These are phyloP conservation scores for Microcyclosporella mali DNA, from an alignment of 2,329 filamentous ascomycete genomes.

Conservation along the genomic window DNA sequence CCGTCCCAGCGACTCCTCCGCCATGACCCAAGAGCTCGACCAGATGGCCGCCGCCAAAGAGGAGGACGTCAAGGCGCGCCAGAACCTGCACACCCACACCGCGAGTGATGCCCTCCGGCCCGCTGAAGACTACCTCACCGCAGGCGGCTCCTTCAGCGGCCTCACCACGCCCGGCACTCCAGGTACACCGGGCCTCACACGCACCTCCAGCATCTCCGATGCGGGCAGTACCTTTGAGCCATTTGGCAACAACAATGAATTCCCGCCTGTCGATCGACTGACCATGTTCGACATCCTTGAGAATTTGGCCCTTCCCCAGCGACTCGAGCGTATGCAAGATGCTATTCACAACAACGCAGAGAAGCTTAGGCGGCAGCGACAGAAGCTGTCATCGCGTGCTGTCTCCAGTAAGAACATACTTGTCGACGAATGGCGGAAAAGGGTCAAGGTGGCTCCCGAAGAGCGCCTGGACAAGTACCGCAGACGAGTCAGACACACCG, in stretches of 20 bases:
- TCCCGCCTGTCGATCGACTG: constrained; percentile 82
- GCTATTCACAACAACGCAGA: constrained; percentile 76
- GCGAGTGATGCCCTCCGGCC: constrained; percentile 16
- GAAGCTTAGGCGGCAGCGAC: constrained; percentile 74
- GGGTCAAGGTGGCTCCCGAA: constrained; percentile 71
- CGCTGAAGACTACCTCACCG: constrained; percentile 33
- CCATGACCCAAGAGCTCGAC: constrained; percentile 20
- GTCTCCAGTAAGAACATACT: constrained; percentile 79
- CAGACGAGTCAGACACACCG: constrained; percentile 76
- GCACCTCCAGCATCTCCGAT: constrained; percentile 74
- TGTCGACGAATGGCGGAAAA: constrained; percentile 84
- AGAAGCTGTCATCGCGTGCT: constrained; percentile 70
- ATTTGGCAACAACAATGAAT: constrained; percentile 71
- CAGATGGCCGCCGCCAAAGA: constrained; percentile 29
- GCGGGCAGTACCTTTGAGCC: constrained; percentile 74
- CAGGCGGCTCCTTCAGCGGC: constrained; percentile 31
- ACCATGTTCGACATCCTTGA: constrained; percentile 90
- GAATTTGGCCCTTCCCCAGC: constrained; percentile 81
- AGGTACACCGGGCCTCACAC: constrained; percentile 53
- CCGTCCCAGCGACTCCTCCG: constrained; percentile 18
- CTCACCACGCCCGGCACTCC: constrained; percentile 35
- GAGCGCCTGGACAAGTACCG: constrained; percentile 90
- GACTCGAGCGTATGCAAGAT: constrained; percentile 83
- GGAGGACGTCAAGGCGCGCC: constrained; percentile 19
- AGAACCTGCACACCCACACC: constrained; percentile 9